Evolutionary conservation across 768 basidiomycete species (phyloP).

Genomic region (Cyathus striatus): DNA sequence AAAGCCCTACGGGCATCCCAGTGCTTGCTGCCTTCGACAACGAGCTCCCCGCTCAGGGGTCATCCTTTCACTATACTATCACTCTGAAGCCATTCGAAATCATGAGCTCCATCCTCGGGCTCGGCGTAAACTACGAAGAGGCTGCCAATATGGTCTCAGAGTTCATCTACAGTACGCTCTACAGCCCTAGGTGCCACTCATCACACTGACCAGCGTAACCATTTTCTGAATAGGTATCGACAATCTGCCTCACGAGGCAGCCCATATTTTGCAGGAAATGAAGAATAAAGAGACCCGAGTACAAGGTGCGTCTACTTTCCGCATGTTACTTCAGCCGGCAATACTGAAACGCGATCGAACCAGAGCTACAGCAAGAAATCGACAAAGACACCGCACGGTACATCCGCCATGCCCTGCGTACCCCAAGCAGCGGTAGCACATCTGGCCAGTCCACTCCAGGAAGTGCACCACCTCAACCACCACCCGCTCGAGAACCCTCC

Average conservation of each 20-base stretch:
- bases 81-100: no score
- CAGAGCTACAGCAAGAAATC: slow-evolving; percentile 47
- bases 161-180: slow-evolving; percentile 47
- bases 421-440: slow-evolving; percentile 14
- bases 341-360: background rate
- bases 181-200: background rate
- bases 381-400: slow-evolving; percentile 44
- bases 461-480: slow-evolving; percentile 10
- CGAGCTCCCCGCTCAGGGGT: no score
- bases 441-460: slow-evolving; percentile 14
- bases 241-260: slow-evolving; percentile 49
- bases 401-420: slow-evolving; percentile 40
- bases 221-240: slow-evolving; percentile 37
- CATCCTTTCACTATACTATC: no score
- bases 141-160: slow-evolving; percentile 49
- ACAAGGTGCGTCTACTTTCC: slow-evolving; percentile 26
- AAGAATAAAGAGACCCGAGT: slow-evolving; percentile 37
- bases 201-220: slow-evolving; percentile 5
- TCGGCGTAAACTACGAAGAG: slow-evolving; percentile 36
- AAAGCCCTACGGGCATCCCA: no score
- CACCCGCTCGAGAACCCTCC: slow-evolving; percentile 27
- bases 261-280: slow-evolving; percentile 48
- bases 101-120: no score
- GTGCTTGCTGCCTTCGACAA: no score
- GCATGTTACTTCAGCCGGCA: slow-evolving; percentile 1